Base-by-base conservation (phyloP, 768 basidiomycete genomes). In the Dentipellis sp. region DNA sequence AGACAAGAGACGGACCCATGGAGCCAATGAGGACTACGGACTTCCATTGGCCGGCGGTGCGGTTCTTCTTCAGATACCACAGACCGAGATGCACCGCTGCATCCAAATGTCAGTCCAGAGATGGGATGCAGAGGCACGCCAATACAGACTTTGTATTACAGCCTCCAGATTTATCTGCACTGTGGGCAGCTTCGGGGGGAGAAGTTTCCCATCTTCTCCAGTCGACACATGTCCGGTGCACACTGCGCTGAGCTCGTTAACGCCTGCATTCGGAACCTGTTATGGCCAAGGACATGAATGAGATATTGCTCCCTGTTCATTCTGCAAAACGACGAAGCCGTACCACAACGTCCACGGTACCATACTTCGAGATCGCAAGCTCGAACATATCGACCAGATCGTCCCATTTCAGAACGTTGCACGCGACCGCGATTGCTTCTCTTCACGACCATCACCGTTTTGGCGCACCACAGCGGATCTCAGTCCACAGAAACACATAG, bases 321-420 rank as follows among this genome's bases (percentile, higher is more conserved):
- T 6, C 10, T 7, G 6, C 19, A 10, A 11, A 10, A 7, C n/a
- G 9, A 45, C 3, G 42, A 50, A 50, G 46, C 61, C 75, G 42
- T 58, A 82, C 78, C 55, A 82, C 81, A 51, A 81, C 67, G 59
- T 82, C 80, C 4, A 83, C 78, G 1, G 74, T 63, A 46, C 75
- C 78, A 61, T 71, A 81, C 52, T 65, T 70, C 22, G 69, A 58
- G 19, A 78, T 67, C 3, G 79, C 78, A 34, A 74, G 64, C 54
- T 80, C 77, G 59, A 82, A 83, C 62, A 82, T 59, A 3, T 72
- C 68, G 8, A 78, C 72, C 54, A 78, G 77, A 49, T 82, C 74
- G 5, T 83, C 80, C 74, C 78, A 84, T 0, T 68, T 62, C 5
- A 72, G 73, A 37, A 84, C 82, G 61, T 83, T 70, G 63, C 79